These are phyloP conservation scores for Papiliotrema terrestris DNA, from an alignment of 1,284 basidiomycete species.

Conservation along the genomic window DNA sequence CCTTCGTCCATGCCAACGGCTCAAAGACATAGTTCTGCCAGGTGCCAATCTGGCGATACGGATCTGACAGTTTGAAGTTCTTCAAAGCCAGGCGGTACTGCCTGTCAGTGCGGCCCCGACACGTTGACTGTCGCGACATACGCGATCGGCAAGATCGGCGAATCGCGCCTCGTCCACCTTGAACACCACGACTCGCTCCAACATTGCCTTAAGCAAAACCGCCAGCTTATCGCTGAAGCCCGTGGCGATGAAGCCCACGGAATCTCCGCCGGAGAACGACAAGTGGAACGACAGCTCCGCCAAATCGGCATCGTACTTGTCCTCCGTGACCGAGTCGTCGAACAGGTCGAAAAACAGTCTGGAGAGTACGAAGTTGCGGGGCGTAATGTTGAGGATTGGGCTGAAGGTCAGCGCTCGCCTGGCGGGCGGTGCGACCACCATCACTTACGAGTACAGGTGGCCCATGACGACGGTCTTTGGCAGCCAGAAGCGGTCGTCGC, in stretches of 20 bases:
- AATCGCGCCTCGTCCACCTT: slow-evolving; percentile 70
- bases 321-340: slow-evolving; percentile 84
- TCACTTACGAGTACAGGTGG: slow-evolving; percentile 35
- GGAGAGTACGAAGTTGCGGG: slow-evolving; percentile 43
- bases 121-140: slow-evolving; percentile 39
- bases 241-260: slow-evolving; percentile 65
- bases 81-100: slow-evolving; percentile 53
- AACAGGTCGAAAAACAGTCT: slow-evolving; percentile 79
- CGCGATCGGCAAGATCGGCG: slow-evolving; percentile 80
- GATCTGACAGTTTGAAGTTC: slow-evolving; percentile 84
- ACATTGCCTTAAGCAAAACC: slow-evolving; percentile 69
- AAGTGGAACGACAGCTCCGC: slow-evolving; percentile 83
- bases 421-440: background rate
- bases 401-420: slow-evolving; percentile 13
- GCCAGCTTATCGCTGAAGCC: slow-evolving; percentile 96
- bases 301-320: slow-evolving; percentile 87
- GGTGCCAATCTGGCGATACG: slow-evolving; percentile 76
- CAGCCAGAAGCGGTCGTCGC: slow-evolving; percentile 92
- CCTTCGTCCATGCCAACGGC: slow-evolving; percentile 70
- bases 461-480: slow-evolving; percentile 64
- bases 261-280: slow-evolving; percentile 61
- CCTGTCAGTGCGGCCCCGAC: slow-evolving; percentile 2
- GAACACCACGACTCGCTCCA: slow-evolving; percentile 68
- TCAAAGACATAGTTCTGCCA: slow-evolving; percentile 69
- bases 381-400: slow-evolving; percentile 46